Base-by-base conservation (phyloP, 2,329 filamentous ascomycete species). In the Ophiocordyceps camponoti-floridani region DNA sequence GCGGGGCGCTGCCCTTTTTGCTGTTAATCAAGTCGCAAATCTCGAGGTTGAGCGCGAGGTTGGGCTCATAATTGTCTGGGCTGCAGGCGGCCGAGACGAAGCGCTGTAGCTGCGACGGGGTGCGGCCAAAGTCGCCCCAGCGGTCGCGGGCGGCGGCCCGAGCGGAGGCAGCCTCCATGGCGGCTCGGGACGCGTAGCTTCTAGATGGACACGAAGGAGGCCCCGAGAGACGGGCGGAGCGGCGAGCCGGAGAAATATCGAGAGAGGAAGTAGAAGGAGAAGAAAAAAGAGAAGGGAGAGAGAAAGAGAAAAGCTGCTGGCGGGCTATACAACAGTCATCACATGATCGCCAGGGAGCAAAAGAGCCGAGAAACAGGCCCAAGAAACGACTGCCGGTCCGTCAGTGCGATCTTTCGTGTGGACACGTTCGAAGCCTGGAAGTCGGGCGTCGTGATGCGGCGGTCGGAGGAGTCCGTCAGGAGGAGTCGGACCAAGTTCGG, bases 71-170 rank as follows among this genome's bases (percentile, higher is more conserved):
- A 68, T 96, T 95, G 62, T 94, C 84, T 44, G 91, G 86, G 57
- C 91, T 93, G 69, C 91, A 96, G 52, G 91, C 89, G 66, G 88
- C 88, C 61, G 91, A 79, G 63, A 98, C 94, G 64, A 88, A 95
- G 64, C 91, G 83, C 68, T 94, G 88, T 48, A 98, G 76, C 60
- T 88, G 86, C 47, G 88, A 89, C 51, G 83, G 77, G 46, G 82
- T 77, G 50, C 84, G 78, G 60, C 79, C 79, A 66, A 83, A 81
- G 60, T 82, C 82, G 65, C 79, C 79, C 74, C 91, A 96, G 63
- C 88, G 87, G 70, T 95, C 89, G 67, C 89, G 80, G 56, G 88
- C 83, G 58, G 89, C 91, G 72, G 93, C 94, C 61, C 91, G 82
- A 65, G 88, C 88, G 61, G 88, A 93, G 60, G 88, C 82, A 60